Percentiles rank a stretch among this genome's conserved stretches.
Evolutionary conservation across 176 grass and related monocot genomes (phyloP).

Genomic region (Eremochloa ophiuroides): DNA sequence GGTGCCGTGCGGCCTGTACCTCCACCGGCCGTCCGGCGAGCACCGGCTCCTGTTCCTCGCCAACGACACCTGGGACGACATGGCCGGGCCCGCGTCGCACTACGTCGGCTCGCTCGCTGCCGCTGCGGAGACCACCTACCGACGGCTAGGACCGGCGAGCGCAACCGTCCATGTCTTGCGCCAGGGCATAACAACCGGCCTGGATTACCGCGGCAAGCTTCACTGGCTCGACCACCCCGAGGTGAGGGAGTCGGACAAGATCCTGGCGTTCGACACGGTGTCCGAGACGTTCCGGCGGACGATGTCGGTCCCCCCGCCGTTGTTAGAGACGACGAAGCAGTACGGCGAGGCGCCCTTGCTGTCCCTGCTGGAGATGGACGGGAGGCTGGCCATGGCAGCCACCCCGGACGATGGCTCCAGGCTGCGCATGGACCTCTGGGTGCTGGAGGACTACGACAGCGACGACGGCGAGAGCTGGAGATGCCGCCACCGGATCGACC

Average conservation of each 20-base stretch:
- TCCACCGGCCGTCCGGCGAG: no score
- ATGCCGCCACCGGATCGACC: neutral
- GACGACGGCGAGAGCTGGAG: neutral
- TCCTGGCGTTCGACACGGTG: slow-evolving; percentile 19
- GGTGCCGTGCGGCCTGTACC: no score
- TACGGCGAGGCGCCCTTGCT: neutral
- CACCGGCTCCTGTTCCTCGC: neutral
- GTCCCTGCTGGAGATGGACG: slow-evolving; percentile 5
- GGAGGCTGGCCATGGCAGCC: neutral
- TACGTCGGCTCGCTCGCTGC: neutral
- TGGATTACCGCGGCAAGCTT: neutral
- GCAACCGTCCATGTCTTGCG: no score
- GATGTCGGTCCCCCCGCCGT: neutral
- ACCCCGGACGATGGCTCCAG: neutral
- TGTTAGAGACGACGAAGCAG: neutral
- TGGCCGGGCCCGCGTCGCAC: neutral
- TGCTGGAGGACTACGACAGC: no score
- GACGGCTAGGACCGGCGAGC: no score
- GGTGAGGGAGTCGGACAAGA: neutral
- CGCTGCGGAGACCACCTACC: no score
- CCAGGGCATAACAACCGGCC: no score
- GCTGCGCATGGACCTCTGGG: no score
- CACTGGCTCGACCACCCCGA: slow-evolving; percentile 1
- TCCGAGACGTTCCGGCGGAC: slow-evolving; percentile 7
- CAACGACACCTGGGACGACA: neutral